Base-by-base conservation (phyloP, 192 early-diverging fungal genomes). In the Dissophora globulifera region DNA sequence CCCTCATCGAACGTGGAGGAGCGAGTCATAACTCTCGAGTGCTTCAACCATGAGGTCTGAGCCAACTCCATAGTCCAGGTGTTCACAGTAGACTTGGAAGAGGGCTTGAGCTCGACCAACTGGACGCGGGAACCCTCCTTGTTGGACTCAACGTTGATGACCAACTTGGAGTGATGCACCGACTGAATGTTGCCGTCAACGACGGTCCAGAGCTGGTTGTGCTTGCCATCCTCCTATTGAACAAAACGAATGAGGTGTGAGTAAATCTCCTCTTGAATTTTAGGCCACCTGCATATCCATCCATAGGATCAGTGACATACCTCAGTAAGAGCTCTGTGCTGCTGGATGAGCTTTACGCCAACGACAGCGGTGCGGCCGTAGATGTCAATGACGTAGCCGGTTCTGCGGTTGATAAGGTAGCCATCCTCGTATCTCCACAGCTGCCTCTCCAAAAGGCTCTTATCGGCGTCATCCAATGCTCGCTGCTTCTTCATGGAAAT, bases 401-500 rank as follows among this genome's bases (percentile, higher is more conserved):
- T 75, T 40, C 45, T 75, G 50, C 71, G 71, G 51, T 75, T 75
- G 62, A 75, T 43, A 30, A 75, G 47, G 57, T 75, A 75, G n/a
- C 71, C 71, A 35, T 75, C 71, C 54, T 75, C 71, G 25, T 61
- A 75, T 32, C 62, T 50, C 71, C 71, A 75, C 41, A 75, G 12
- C 41, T 75, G 71, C 3, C 71, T 50, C 50, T 75, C 62, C 43
- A 75, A 23, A 6, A 75, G 45, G 17, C 40, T 47, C 50, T 64
- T 58, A 26, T 75, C 71, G 0, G 71, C 23, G 26, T 75, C 71
- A 6, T 75, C 57, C 23, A 75, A 56, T 20, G 71, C 52, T 15
- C 71, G 62, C 57, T 75, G 71, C 71, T 75, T 75, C 71, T 59
- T 75, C 71, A 75, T 75, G 17, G 62, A 60, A 29, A 75, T 75